Base-by-base conservation (phyloP, 352 stramenopile species). In the Chrysophaeum taylorii region DNA sequence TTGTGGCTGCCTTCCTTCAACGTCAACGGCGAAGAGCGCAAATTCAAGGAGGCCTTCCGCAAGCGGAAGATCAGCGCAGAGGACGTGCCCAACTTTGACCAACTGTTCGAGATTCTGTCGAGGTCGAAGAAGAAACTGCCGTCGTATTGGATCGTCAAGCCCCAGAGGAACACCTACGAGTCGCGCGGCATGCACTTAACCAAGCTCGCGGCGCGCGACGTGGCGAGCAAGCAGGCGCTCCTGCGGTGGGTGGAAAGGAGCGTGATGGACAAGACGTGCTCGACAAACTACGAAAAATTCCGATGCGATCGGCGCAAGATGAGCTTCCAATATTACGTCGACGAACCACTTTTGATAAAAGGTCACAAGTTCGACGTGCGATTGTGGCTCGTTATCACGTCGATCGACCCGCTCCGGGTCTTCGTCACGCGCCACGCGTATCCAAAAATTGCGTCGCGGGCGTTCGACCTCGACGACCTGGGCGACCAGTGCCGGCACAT, bases 341-440 rank as follows among this genome's bases (percentile, higher is more conserved):
- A 35, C 0, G 53, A 91, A 73, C 85, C 87, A 38, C 78, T 85
- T 39, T 75, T 92, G 35, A 70, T 92, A 29, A 84, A 89, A 64
- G 85, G 82, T 52, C 81, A 88, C 79, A 91, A 92, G 75, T 92
- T 93, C 74, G 79, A 83, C 61, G 81, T 90, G 37, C 85, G 86
- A 0, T 87, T 92, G 69, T 92, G 90, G 74, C 84, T 91, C n/a
- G 75, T 76, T 0, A 71, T 93, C 33, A 88, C 84, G 35, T 89
- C 80, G 43, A 60, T 87, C 0, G 79, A 93, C 36, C 86, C 87
- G 21, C 76, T 93, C 15, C 81, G 87, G 0, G 77, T 93, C 21
- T 94, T 92, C 73, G 78, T 86, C 62, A 85, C 89, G 57, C 76
- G 80, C 66, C 79, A 90, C 69, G 80, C 81, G 21, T 53, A 79